A percentile compares a stretch with the other conserved stretches of the same genome.
phyloP scores from a whole-genome alignment of 345 rosid genomes.

The Salix koriyanagi region DNA sequence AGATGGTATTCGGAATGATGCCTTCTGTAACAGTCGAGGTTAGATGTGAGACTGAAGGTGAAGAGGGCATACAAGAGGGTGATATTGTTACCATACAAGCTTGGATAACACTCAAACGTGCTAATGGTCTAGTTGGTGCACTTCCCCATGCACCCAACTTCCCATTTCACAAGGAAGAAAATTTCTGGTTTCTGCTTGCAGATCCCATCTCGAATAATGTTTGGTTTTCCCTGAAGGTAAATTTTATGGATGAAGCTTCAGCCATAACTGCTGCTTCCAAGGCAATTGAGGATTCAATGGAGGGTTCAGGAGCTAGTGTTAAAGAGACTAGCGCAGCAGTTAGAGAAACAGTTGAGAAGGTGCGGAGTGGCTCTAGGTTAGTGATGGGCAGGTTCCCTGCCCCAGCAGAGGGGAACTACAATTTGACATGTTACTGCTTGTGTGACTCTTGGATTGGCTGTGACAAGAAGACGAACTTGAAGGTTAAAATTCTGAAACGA shows the following conservation, averaged over 20 bases:
- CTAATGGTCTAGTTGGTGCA: constrained; percentile 72
- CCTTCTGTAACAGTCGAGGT: constrained; percentile 76
- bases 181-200: constrained; percentile 87
- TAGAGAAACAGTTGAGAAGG: constrained; percentile 71
- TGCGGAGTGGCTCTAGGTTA: constrained; percentile 72
- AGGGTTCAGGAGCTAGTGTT: constrained; percentile 76
- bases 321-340: constrained; percentile 69
- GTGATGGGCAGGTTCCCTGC: constrained; percentile 92
- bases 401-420: constrained; percentile 79
- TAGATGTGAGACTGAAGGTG: constrained; percentile 96
- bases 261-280: constrained; percentile 79
- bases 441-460: constrained; percentile 97
- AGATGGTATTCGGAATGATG: constrained; percentile 86
- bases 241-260: constrained; percentile 86
- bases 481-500: constrained; percentile 76
- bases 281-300: constrained; percentile 86
- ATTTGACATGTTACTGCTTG: constrained; percentile 77
- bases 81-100: constrained; percentile 81
- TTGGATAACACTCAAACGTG: constrained; percentile 77
- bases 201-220: constrained; percentile 67
- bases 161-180: constrained; percentile 96
- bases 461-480: constrained; percentile 58
- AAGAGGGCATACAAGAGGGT: constrained; percentile 96
- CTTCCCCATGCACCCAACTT: constrained; percentile 81
- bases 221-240: constrained; percentile 93